These are phyloP conservation scores for Pestalotiopsis sp. DNA, from an alignment of 2,329 filamentous ascomycete species.

Conservation along the genomic window DNA sequence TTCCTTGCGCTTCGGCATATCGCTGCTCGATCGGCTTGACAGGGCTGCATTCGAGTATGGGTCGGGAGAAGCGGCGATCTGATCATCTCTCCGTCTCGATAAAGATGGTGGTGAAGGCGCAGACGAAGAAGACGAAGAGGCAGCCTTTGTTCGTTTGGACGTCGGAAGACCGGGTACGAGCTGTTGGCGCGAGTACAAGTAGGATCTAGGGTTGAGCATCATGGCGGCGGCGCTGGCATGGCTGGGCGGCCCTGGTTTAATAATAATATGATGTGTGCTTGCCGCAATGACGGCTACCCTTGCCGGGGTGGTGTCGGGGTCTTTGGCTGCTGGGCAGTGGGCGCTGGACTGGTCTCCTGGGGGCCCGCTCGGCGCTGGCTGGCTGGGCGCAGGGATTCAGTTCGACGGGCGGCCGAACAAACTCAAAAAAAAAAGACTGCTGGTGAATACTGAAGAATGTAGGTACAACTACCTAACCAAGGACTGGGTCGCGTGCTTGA, in stretches of 20 bases:
- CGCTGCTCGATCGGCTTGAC: constrained; percentile 5
- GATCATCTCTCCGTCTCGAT: constrained; percentile 21
- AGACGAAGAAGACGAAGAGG: not conserved
- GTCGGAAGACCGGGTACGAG: not conserved
- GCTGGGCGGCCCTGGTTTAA: not conserved
- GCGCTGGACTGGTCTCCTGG: too few relatives aligned
- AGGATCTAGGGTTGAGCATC: constrained; percentile 11
- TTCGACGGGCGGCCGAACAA: not conserved
- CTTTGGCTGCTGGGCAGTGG: too few relatives aligned
- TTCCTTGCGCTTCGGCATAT: constrained; percentile 28
- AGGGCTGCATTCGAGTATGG: constrained; percentile 11
- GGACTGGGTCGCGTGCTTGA: constrained; percentile 4
- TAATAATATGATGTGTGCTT: not conserved
- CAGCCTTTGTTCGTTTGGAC: not conserved
- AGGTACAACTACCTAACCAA: not conserved
- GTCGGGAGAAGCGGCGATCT: not conserved
- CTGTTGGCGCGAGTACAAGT: constrained; percentile 11
- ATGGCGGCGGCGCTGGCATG: constrained; percentile 8
- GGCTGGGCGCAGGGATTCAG: not conserved
- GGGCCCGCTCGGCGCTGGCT: not conserved
- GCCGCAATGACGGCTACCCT: not conserved
- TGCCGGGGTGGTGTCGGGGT: not conserved
- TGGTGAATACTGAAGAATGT: not conserved
- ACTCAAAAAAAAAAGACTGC: constrained; percentile 2
- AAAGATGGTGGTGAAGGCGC: constrained; percentile 1